Evolutionary conservation across 1,284 basidiomycete genomes (phyloP), one percentile per base, ranked within the genome.

Genomic region (Sparassis latifolia): DNA sequence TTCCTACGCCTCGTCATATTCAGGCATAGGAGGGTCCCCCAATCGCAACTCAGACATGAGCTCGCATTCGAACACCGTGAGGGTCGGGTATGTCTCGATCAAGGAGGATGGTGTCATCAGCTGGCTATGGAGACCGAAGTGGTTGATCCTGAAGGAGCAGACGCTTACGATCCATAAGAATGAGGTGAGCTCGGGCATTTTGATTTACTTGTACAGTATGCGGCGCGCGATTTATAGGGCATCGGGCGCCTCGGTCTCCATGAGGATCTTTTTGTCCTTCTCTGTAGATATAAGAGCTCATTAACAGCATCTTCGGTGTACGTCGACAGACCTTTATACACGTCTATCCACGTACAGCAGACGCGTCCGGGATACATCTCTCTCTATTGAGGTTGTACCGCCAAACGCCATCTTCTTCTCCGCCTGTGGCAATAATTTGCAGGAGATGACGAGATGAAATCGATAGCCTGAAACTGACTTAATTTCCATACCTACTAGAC

Each of bases 51-150:
- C 74, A 3, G 74, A 77, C 38, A 65, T 70, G 29, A 52, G 66
- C 42, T 62, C 65, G 47, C 65, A 63, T 57, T 60, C 66, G 5
- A 66, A 76, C 44, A 69, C 87, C 48, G 73, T 92, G 32, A 71
- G 87, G 47, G 74, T 72, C 50, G 93, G 92, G 4, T 69, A 71
- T 28, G 90, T 89, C 39, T 86, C 77, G 62, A 74, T 95, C 57
- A 96, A 96, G 74, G 93, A 95, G 66, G 92, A 95, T 52, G 87
- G 90, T 0, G 80, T 97, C 57, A 82, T 91, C 10, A 92, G 89
- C 56, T 95, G 92, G 80, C 79, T 97, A 50, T 98, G 96, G 88
- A 84, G 87, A 66, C 84, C 90, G 64, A 88, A 92, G 63, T 98
- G 89, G 89, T 74, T 98, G 44, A 79, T 95, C 3, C 74, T 98